Evolutionary conservation across 768 basidiomycete genomes (phyloP).

Genomic region (Asterophora lycoperdoides): DNA sequence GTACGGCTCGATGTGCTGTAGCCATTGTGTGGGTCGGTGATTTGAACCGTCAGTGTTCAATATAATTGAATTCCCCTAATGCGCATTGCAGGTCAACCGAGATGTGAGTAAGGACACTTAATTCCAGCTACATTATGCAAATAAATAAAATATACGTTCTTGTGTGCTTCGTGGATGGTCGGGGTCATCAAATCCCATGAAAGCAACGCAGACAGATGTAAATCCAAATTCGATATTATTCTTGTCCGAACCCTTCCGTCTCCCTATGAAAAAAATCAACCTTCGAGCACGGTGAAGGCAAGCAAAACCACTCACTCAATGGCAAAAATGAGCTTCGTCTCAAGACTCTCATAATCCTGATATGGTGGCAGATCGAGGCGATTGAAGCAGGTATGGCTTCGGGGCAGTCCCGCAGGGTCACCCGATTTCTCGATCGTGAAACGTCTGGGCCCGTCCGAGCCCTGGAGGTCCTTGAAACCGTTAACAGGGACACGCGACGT

Average conservation of each 20-base stretch:
- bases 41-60: no score
- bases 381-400: constrained; percentile 95
- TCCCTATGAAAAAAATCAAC: constrained; percentile 39
- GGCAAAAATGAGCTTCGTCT: constrained; percentile 80
- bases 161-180: no score
- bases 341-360: constrained; percentile 80
- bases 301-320: constrained; percentile 57
- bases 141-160: no score
- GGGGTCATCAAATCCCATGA: not conserved
- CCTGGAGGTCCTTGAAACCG: constrained; percentile 93
- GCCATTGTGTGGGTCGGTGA: no score
- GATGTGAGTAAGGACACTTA: no score
- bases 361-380: constrained; percentile 86
- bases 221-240: constrained; percentile 29
- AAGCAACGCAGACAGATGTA: not conserved
- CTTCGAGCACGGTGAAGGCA: constrained; percentile 1
- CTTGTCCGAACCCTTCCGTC: constrained; percentile 73
- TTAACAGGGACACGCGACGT: constrained; percentile 86
- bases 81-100: no score
- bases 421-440: constrained; percentile 97
- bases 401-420: constrained; percentile 80
- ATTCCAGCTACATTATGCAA: constrained; percentile 9
- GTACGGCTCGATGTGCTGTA: no score
- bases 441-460: constrained; percentile 85
- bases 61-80: no score